Base-by-base conservation (phyloP, 306 rosid genomes). In the Quercus wislizeni region DNA sequence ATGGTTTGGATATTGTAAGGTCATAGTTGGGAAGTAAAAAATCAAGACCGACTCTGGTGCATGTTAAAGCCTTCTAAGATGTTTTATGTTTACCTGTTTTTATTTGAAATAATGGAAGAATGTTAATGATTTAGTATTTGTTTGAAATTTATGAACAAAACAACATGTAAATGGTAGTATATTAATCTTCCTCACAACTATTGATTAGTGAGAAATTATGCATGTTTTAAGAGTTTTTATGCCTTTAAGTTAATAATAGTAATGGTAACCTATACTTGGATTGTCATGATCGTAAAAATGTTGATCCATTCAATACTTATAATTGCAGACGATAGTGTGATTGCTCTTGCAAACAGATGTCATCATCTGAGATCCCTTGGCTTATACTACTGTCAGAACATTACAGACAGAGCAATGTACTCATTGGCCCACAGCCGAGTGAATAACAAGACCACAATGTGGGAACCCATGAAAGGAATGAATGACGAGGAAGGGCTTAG, bases 341-440 rank as follows among this genome's bases (percentile, higher is more conserved):
- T 96, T 82, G 98, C 98, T 76, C 79, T 93, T 90, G 96, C 99
- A 59, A 93, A 76, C 54, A 43, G 86, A 21, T 96, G 99, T 73
- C 93, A 87, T 13, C 91, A 85, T 75, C 84, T 96, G 82, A 85
- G 89, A 84, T 91, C 98, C 6, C 97, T 96, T 17, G 99, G 91
- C 58, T 88, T 96, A 76, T 96, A 96, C 89, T 93, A 87, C 77
- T 96, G 99, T 65, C 92, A 89, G 81, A 96, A 96, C 89, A 93
- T 96, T 61, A 96, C 99, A 1, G 99, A 96, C 85, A 88, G 83
- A 78, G 97, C 99, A 71, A 96, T 96, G 98, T 90, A 96, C 52
- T 91, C 97, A 3, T 86, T 96, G 87, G 98, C 99, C 49, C 90
- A 93, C 23, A 87, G 98, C 89, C 83, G 86, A 52, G 85, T 89